Percentiles rank a stretch among this genome's conserved stretches.
These are phyloP conservation scores for Scheffersomyces spartinae DNA, from an alignment of 805 yeast genomes.

Conservation along the genomic window DNA sequence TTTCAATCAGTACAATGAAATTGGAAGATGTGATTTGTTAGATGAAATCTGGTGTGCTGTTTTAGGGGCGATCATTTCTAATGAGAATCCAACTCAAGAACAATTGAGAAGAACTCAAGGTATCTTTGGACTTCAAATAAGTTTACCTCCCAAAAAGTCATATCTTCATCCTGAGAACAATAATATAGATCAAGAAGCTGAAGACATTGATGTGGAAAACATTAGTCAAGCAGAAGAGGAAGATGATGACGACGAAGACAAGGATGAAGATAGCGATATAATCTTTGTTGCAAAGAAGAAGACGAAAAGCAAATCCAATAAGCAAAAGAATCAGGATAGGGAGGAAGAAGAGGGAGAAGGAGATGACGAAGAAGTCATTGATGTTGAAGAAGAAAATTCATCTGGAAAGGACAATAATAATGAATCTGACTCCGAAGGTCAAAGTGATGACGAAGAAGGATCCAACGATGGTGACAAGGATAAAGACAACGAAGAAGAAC, in stretches of 20 bases:
- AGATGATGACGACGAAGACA: conserved; percentile 2
- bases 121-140: conserved; percentile 22
- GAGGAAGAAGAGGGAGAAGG: conserved; percentile 12
- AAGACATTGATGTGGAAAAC: conserved; percentile 9
- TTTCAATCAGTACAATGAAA: conserved; percentile 21
- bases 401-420: conserved; percentile 11
- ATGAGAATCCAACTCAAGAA: conserved; percentile 14
- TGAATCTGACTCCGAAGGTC: conserved; percentile 7
- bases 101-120: conserved; percentile 22
- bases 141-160: conserved; percentile 16
- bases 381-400: conserved; percentile 10
- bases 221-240: conserved; percentile 3
- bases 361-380: conserved; percentile 5
- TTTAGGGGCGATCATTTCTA: conserved; percentile 42
- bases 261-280: conserved; percentile 6
- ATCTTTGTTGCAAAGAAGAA: conserved; percentile 10
- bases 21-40: conserved; percentile 38
- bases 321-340: too few relatives aligned
- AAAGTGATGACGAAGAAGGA: conserved; percentile 10
- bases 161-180: conserved; percentile 2
- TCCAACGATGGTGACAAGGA: conserved; percentile 9
- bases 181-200: conserved; percentile 7
- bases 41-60: conserved; percentile 62
- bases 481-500: conserved; percentile 15
- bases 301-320: too few relatives aligned